A percentile compares a stretch with the other conserved stretches of the same genome.
Evolutionary conservation across 106 monocot genomes (phyloP).

Genomic region (Acorus calamus): DNA sequence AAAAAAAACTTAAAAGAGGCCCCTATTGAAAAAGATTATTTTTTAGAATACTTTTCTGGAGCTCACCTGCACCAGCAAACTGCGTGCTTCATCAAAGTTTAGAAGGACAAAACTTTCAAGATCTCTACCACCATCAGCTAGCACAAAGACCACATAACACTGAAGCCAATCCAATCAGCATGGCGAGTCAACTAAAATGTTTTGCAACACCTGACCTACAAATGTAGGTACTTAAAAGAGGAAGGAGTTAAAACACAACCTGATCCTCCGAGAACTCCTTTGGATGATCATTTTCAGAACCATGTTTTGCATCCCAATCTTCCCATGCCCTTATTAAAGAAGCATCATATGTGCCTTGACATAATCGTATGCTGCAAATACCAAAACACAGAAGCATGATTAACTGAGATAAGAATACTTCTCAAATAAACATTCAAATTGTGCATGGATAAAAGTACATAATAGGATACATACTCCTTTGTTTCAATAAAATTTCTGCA

Average conservation of each 20-base stretch:
- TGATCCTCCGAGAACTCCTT: conserved; percentile 64
- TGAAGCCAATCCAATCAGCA: conserved; percentile 17
- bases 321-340: conserved; percentile 76
- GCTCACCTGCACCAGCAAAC: conserved; percentile 70
- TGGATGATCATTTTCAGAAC: conserved; percentile 95
- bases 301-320: conserved; percentile 68
- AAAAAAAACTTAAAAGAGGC: not conserved
- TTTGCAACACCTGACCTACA: not conserved
- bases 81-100: conserved; percentile 72
- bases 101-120: conserved; percentile 84
- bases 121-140: conserved; percentile 92
- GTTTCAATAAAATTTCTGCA: conserved; percentile 78
- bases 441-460: not conserved
- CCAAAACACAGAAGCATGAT: conserved; percentile 4
- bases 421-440: not conserved
- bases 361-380: conserved; percentile 55
- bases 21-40: too few species aligned
- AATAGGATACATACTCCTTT: conserved; percentile 42
- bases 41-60: not conserved
- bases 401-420: conserved; percentile 1
- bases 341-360: conserved; percentile 62
- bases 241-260: conserved; percentile 17
- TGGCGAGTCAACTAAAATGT: too few species aligned
- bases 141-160: conserved; percentile 82
- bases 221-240: not conserved